A percentile compares a stretch with the other conserved stretches of the same genome.
These are phyloP conservation scores for Sisymbrium irio DNA, from an alignment of 345 rosid species.

Conservation along the genomic window DNA sequence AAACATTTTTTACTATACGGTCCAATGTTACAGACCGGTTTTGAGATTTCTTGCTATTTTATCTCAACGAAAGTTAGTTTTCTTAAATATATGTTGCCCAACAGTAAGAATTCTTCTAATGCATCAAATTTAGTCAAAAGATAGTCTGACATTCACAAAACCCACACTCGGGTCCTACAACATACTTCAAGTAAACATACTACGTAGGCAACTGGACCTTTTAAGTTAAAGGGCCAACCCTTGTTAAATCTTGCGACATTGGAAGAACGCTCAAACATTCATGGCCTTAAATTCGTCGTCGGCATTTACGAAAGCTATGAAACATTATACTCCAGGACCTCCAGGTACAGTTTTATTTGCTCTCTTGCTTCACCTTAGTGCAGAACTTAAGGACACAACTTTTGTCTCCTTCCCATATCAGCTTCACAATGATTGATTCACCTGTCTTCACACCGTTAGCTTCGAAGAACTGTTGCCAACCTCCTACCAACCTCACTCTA, in stretches of 20 bases:
- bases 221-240: neutral
- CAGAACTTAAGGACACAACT: constrained; percentile 16
- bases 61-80: too few relatives aligned
- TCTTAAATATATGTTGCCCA: too few relatives aligned
- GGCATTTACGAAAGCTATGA: too few relatives aligned
- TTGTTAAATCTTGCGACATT: neutral
- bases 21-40: too few relatives aligned
- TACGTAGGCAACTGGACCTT: neutral
- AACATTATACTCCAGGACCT: too few relatives aligned
- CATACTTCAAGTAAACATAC: too few relatives aligned
- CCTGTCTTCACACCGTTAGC: neutral
- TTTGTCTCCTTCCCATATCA: neutral
- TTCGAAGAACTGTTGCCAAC: neutral
- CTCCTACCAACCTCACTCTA: neutral
- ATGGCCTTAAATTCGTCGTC: neutral
- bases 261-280: neutral
- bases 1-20: too few relatives aligned
- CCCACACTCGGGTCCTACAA: too few relatives aligned
- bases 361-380: neutral
- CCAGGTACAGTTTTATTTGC: neutral
- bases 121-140: too few relatives aligned
- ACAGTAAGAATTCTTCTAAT: too few relatives aligned
- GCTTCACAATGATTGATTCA: neutral
- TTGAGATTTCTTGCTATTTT: too few relatives aligned
- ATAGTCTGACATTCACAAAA: too few relatives aligned